phyloP scores from a whole-genome alignment of 805 yeast species.

The Diddensiella transvaalensis region DNA sequence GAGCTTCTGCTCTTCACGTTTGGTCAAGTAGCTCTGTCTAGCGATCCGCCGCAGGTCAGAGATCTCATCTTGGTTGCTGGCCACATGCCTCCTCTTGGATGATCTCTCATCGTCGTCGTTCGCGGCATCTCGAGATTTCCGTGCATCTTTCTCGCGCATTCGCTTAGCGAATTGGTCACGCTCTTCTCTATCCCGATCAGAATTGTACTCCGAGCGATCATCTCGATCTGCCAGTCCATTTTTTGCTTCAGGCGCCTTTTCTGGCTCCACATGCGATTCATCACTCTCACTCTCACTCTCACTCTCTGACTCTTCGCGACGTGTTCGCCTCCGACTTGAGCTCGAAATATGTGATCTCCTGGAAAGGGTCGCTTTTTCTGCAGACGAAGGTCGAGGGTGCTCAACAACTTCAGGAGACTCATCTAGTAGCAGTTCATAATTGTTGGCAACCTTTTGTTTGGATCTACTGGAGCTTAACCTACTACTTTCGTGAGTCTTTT shows the following conservation, averaged over 20 bases:
- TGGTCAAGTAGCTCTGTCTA: conserved; percentile 45
- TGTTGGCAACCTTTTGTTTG: not conserved
- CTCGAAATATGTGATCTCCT: not conserved
- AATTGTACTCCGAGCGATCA: conserved; percentile 28
- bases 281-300: conserved; percentile 5
- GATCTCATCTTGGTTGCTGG: conserved; percentile 11
- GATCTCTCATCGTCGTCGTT: conserved; percentile 6
- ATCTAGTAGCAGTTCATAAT: conserved; percentile 18
- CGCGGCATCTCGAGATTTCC: conserved; percentile 1
- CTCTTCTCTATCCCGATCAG: conserved; percentile 38
- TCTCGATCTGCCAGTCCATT: conserved; percentile 11
- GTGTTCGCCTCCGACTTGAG: conserved; percentile 1
- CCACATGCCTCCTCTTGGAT: not conserved
- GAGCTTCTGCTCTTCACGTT: conserved; percentile 47
- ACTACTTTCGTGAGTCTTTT: conserved; percentile 9
- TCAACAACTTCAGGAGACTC: conserved; percentile 4
- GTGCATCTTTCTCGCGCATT: conserved; percentile 21
- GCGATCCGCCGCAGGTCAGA: conserved; percentile 43
- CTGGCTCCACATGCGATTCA: conserved; percentile 11
- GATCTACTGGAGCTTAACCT: not conserved
- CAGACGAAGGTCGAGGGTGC: not conserved
- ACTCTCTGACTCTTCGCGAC: conserved; percentile 2
- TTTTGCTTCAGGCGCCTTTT: conserved; percentile 36
- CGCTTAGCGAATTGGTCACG: conserved; percentile 34
- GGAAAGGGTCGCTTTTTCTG: not conserved